phyloP scores from a whole-genome alignment of 2,329 filamentous ascomycete genomes.

The Monosporascus sp. region DNA sequence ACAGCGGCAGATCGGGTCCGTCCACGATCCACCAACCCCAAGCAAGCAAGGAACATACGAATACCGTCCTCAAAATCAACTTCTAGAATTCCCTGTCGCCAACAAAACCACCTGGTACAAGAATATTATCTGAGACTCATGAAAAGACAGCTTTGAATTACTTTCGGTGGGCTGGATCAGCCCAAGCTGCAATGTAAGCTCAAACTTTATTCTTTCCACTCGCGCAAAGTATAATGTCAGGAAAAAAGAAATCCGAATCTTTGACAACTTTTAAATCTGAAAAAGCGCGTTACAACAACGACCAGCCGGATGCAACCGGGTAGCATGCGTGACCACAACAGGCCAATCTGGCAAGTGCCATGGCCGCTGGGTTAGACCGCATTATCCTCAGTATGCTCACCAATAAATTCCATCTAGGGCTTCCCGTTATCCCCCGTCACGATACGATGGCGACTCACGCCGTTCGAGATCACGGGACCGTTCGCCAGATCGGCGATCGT shows the following conservation, averaged over 20 bases:
- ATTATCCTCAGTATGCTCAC: conserved; percentile 18
- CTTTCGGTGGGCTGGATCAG: not conserved
- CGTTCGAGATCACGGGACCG: conserved; percentile 64
- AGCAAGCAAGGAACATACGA: not conserved
- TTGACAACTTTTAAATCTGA: not conserved
- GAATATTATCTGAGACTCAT: not conserved
- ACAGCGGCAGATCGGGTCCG: too few species aligned
- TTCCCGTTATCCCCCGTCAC: conserved; percentile 50
- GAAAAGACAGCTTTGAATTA: not conserved
- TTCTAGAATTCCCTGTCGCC: not conserved
- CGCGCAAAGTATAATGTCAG: not conserved
- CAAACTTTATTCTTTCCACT: not conserved
- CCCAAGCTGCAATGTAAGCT: not conserved
- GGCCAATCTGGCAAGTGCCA: not conserved
- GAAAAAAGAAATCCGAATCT: not conserved
- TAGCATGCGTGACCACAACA: too few species aligned
- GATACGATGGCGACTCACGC: conserved; percentile 56
- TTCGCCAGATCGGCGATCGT: conserved; percentile 54
- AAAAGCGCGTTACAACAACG: too few species aligned
- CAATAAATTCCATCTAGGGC: conserved; percentile 32
- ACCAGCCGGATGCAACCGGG: too few species aligned
- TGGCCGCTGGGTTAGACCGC: not conserved
- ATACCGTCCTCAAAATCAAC: not conserved
- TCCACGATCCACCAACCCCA: not conserved
- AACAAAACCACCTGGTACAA: not conserved